phyloP scores from a whole-genome alignment of 805 yeast species.

The Cyberlindnera meyerae region DNA sequence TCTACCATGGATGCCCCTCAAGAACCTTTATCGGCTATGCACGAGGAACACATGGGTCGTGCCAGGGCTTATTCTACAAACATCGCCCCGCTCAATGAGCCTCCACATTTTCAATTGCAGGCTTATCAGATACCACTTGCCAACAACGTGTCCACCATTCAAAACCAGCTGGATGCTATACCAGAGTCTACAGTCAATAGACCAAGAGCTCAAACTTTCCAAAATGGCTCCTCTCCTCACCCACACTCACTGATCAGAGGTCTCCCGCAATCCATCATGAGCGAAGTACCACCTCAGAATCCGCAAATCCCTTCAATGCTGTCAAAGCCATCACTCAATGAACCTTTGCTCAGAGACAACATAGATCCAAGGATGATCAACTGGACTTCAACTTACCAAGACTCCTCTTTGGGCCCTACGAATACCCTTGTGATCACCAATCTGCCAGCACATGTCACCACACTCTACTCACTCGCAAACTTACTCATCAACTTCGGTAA shows the following conservation, averaged over 20 bases:
- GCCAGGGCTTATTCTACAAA: constrained; percentile 26
- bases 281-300: constrained; percentile 11
- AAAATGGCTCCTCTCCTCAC: constrained; percentile 23
- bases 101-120: constrained; percentile 15
- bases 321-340: constrained; percentile 11
- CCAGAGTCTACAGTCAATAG: constrained; percentile 19
- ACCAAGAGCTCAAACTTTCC: constrained; percentile 40
- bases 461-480: constrained; percentile 53
- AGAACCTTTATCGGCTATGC: not conserved
- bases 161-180: constrained; percentile 8
- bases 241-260: constrained; percentile 28
- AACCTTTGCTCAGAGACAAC: constrained; percentile 45
- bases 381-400: constrained; percentile 69
- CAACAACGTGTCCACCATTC: constrained; percentile 15
- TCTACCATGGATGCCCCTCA: not conserved
- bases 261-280: constrained; percentile 7
- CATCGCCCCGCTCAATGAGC: constrained; percentile 20
- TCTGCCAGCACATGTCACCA: constrained; percentile 54
- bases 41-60: constrained; percentile 19
- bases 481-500: constrained; percentile 60
- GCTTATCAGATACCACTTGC: constrained; percentile 10
- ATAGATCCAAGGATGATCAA: constrained; percentile 53
- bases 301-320: constrained; percentile 1
- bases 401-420: constrained; percentile 68
- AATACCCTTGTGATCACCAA: constrained; percentile 75